These are phyloP conservation scores for Adansonia madagascariensis DNA, from an alignment of 441 rosid species.

Conservation along the genomic window DNA sequence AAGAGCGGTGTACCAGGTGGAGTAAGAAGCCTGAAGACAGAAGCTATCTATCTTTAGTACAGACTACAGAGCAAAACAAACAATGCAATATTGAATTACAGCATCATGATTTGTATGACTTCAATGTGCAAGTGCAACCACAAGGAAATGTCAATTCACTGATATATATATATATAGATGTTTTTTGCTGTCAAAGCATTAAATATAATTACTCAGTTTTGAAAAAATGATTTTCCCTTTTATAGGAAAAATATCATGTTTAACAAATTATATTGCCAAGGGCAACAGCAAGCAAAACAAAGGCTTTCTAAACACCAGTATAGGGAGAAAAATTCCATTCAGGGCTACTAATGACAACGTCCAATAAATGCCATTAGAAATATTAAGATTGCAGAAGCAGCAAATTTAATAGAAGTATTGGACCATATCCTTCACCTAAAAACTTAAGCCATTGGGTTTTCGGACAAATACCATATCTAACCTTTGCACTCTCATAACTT, in stretches of 20 bases:
- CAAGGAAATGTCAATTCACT: neutral
- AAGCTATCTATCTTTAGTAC: constrained; percentile 19
- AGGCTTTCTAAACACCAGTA: neutral
- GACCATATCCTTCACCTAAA: neutral
- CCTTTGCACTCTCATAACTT: neutral
- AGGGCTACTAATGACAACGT: neutral
- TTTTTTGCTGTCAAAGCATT: neutral
- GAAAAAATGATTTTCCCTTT: neutral
- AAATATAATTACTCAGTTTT: neutral
- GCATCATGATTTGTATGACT: neutral
- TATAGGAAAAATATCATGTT: neutral
- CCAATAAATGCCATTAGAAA: neutral
- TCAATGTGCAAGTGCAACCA: neutral
- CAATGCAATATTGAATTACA: neutral
- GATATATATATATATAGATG: neutral
- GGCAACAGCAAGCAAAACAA: neutral
- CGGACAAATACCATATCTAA: neutral
- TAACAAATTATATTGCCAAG: neutral
- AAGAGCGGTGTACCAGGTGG: constrained; percentile 71
- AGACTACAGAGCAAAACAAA: constrained; percentile 11
- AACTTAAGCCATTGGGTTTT: neutral
- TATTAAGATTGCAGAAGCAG: neutral
- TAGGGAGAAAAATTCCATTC: neutral
- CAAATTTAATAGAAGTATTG: neutral
- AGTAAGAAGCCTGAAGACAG: constrained; percentile 73